phyloP scores from a whole-genome alignment of 2,329 filamentous ascomycete species.

The Ophiostoma sp. region DNA sequence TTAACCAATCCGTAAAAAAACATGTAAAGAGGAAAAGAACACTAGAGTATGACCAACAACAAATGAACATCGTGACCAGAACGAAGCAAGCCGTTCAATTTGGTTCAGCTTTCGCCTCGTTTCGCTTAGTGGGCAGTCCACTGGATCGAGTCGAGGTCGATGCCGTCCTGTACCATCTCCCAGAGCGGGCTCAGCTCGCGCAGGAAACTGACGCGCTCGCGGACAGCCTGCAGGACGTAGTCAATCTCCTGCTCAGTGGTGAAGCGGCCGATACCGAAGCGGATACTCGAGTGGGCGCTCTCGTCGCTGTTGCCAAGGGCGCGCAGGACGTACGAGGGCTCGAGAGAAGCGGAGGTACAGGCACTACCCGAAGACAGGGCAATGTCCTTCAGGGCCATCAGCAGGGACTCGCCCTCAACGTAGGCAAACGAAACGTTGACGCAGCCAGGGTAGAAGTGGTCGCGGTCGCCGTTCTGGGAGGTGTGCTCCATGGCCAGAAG shows the following conservation, averaged over 20 bases:
- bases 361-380: constrained; percentile 94
- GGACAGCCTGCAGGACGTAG: constrained; percentile 93
- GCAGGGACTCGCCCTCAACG: constrained; percentile 93
- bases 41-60: neutral
- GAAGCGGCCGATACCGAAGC: constrained; percentile 96
- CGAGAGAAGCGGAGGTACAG: constrained; percentile 93
- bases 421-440: constrained; percentile 99
- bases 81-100: neutral
- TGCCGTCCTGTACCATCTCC: constrained; percentile 96
- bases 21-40: neutral
- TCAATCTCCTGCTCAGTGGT: constrained; percentile 95
- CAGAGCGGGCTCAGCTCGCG: constrained; percentile 93
- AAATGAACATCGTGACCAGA: constrained; percentile 9
- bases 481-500: constrained; percentile 91
- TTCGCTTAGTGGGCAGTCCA: constrained; percentile 83
- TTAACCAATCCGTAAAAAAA: neutral
- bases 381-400: constrained; percentile 98
- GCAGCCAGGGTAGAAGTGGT: constrained; percentile 89
- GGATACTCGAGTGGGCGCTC: constrained; percentile 95
- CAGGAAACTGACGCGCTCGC: constrained; percentile 86
- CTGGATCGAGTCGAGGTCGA: constrained; percentile 93
- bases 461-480: constrained; percentile 79
- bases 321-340: constrained; percentile 93
- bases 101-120: neutral
- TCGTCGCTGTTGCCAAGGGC: constrained; percentile 96